Evolutionary conservation across 1,284 basidiomycete species (phyloP).

Genomic region (Rhodofomes roseus): DNA sequence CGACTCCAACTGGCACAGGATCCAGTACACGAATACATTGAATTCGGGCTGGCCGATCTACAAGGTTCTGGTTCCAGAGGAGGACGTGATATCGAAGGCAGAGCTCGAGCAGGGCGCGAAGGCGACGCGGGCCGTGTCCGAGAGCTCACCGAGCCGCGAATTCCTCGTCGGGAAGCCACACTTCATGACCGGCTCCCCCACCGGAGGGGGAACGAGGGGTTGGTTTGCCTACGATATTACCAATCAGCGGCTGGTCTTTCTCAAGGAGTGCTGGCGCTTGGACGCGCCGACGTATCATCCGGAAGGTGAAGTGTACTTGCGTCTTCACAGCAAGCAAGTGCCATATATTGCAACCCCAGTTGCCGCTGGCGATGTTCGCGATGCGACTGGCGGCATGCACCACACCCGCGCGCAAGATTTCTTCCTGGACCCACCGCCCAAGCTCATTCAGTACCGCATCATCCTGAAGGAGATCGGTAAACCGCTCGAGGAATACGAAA

Average conservation of each 20-base stretch:
- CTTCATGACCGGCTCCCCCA: background rate
- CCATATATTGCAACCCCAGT: background rate
- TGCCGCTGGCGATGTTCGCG: background rate
- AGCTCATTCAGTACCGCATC: background rate
- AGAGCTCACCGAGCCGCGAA: background rate
- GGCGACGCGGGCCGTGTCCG: background rate
- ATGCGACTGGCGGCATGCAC: background rate
- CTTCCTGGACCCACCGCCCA: background rate
- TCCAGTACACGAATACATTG: too few species aligned
- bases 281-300: background rate
- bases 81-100: too few species aligned
- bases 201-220: background rate
- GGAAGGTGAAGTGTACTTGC: background rate
- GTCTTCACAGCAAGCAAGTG: background rate
- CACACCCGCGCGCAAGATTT: background rate
- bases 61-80: too few species aligned
- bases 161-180: background rate
- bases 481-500: background rate
- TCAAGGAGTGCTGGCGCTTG: background rate
- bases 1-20: too few species aligned
- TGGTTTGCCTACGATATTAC: background rate
- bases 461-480: background rate
- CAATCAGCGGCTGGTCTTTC: background rate
- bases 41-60: too few species aligned
- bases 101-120: too few species aligned